phyloP scores from a whole-genome alignment of 1,139 yeast species.

The Candida mesenterica region DNA sequence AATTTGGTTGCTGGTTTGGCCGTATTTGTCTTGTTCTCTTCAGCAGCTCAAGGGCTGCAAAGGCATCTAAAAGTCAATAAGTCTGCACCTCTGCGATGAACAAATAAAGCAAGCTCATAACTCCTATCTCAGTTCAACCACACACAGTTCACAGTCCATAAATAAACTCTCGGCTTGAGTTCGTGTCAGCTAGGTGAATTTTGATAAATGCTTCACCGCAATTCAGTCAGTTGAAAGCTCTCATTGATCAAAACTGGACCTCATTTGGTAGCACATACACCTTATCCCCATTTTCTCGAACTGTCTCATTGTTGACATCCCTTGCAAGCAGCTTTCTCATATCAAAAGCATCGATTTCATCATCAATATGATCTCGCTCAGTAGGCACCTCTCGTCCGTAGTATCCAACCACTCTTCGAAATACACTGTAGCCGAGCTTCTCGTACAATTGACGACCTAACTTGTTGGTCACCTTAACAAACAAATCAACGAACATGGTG shows the following conservation, averaged over 20 bases:
- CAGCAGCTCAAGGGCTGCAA: too few relatives aligned
- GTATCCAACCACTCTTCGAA: constrained; percentile 86
- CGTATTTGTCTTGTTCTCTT: too few relatives aligned
- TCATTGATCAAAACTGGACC: constrained; percentile 35
- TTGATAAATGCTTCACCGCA: neutral
- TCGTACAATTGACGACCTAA: constrained; percentile 82
- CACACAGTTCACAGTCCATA: too few relatives aligned
- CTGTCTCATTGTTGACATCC: constrained; percentile 50
- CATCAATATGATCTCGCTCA: constrained; percentile 48
- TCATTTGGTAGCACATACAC: constrained; percentile 64
- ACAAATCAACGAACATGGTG: constrained; percentile 83
- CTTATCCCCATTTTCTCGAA: constrained; percentile 57
- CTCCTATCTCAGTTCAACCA: too few relatives aligned
- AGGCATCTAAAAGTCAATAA: too few relatives aligned
- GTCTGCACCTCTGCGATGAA: too few relatives aligned
- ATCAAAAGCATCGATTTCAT: constrained; percentile 84
- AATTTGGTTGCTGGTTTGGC: too few relatives aligned
- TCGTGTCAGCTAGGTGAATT: neutral
- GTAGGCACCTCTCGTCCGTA: constrained; percentile 57
- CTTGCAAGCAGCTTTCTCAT: constrained; percentile 68
- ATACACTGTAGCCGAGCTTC: constrained; percentile 81
- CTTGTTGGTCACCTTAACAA: constrained; percentile 80
- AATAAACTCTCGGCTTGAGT: too few relatives aligned
- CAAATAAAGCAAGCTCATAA: too few relatives aligned
- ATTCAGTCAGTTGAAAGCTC: neutral